These are phyloP conservation scores for Cladosporium halotolerans DNA, from an alignment of 2,329 filamentous ascomycete genomes.

Conservation along the genomic window DNA sequence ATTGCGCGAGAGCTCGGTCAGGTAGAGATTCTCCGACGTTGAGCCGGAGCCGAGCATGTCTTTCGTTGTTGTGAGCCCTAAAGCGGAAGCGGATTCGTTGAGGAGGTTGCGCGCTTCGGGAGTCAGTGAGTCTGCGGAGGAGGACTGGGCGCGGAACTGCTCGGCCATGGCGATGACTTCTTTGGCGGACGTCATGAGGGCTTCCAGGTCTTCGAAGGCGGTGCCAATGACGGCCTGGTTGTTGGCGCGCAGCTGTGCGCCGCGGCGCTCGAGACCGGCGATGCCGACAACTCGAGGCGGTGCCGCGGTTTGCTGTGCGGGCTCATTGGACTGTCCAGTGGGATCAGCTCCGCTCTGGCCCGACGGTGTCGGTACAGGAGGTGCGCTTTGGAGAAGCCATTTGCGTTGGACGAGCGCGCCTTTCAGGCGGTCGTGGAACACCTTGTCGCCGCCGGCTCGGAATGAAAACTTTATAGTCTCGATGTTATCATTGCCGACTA, in stretches of 20 bases:
- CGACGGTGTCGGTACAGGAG: constrained; percentile 66
- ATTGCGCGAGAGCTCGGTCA: constrained; percentile 79
- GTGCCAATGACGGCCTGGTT: constrained; percentile 89
- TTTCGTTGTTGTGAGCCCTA: constrained; percentile 88
- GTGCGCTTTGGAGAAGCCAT: constrained; percentile 87
- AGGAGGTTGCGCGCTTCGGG: constrained; percentile 68
- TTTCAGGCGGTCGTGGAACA: constrained; percentile 84
- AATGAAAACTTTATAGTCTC: constrained; percentile 91
- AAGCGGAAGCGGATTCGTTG: constrained; percentile 73
- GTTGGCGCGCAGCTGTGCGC: constrained; percentile 78
- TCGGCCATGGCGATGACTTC: constrained; percentile 92
- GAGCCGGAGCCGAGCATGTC: constrained; percentile 79
- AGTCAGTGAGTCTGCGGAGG: constrained; percentile 35
- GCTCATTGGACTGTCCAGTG: constrained; percentile 23
- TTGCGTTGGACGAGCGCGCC: constrained; percentile 84
- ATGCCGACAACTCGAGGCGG: constrained; percentile 69
- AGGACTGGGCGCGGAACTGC: constrained; percentile 65
- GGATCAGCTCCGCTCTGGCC: constrained; percentile 32
- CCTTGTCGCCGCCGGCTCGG: constrained; percentile 77
- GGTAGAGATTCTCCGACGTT: constrained; percentile 73
- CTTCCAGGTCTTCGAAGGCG: constrained; percentile 93
- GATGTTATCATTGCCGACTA: constrained; percentile 52
- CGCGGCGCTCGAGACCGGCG: constrained; percentile 81
- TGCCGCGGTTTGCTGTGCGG: constrained; percentile 13
- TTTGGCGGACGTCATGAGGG: constrained; percentile 94